Conservation (phyloP, 129 eudicot species). For the Apium graveolens region DNA sequence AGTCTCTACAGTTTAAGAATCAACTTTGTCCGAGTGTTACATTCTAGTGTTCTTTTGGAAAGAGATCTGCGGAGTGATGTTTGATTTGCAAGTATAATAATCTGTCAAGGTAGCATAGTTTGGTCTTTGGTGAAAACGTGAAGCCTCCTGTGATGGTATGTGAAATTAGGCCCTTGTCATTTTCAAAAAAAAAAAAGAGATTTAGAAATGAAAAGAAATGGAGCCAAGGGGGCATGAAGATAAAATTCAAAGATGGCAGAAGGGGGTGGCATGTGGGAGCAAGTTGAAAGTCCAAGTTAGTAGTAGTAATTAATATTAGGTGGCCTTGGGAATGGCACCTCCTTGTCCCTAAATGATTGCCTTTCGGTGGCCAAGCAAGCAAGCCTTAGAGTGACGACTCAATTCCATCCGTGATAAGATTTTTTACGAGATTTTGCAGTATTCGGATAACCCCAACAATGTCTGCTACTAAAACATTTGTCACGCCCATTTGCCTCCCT, state of each 20-base stretch:
- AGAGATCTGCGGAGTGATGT: too few relatives aligned
- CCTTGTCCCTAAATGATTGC: slow-evolving; percentile 14
- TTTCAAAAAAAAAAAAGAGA: not conserved
- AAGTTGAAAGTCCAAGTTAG: slow-evolving; percentile 10
- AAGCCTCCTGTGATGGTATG: not conserved
- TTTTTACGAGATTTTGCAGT: slow-evolving; percentile 6
- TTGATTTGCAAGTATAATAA: not conserved
- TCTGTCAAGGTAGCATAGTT: not conserved
- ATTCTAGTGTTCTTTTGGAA: not conserved
- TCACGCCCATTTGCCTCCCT: not conserved
- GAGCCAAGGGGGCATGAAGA: not conserved
- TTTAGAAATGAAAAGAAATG: not conserved
- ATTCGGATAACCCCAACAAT: not conserved
- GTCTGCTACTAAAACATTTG: not conserved
- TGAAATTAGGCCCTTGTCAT: not conserved
- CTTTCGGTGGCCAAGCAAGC: slow-evolving; percentile 6
- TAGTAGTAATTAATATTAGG: not conserved
- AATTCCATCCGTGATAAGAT: slow-evolving; percentile 2
- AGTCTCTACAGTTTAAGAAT: not conserved
- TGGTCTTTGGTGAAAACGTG: not conserved
- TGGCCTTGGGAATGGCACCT: slow-evolving; percentile 16
- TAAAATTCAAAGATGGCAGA: not conserved
- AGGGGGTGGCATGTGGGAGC: slow-evolving; percentile 6
- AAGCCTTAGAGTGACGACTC: not conserved
- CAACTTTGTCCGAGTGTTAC: too few relatives aligned